A percentile compares a stretch with the other conserved stretches of the same genome.
phyloP scores from a whole-genome alignment of 2,329 filamentous ascomycete genomes.

The Claviceps purpurea region DNA sequence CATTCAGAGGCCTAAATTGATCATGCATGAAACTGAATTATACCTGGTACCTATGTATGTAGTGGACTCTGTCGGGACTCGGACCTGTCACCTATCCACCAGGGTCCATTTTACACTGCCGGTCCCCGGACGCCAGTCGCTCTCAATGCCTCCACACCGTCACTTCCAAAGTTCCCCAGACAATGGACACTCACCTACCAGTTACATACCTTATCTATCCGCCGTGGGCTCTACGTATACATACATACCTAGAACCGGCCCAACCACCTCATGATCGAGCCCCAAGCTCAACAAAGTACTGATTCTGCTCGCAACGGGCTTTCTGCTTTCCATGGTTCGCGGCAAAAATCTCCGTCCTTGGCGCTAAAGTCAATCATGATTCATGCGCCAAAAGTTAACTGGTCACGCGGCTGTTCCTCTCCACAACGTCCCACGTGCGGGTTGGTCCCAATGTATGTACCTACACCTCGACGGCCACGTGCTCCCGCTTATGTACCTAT shows the following conservation, averaged over 20 bases:
- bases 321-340: neutral
- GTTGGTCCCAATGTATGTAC: neutral
- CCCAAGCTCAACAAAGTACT: constrained; percentile 3
- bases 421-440: neutral
- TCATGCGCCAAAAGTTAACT: constrained; percentile 1
- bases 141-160: too few species aligned
- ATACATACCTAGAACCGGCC: neutral
- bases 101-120: too few species aligned
- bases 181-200: neutral
- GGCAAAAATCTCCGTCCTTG: constrained; percentile 2
- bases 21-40: too few species aligned
- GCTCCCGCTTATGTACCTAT: too few species aligned
- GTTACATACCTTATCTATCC: neutral
- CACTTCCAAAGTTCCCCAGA: too few species aligned
- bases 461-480: neutral
- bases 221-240: neutral
- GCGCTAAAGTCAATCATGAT: constrained; percentile 1
- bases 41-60: too few species aligned
- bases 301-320: neutral
- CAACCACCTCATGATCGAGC: neutral
- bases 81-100: too few species aligned
- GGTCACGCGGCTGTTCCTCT: neutral
- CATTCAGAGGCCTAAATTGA: too few species aligned
- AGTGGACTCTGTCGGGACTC: too few species aligned
- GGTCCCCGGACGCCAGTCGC: too few species aligned